These are phyloP conservation scores for Rhizopus microsporus DNA, from an alignment of 371 early-diverging fungal species.

Conservation along the genomic window DNA sequence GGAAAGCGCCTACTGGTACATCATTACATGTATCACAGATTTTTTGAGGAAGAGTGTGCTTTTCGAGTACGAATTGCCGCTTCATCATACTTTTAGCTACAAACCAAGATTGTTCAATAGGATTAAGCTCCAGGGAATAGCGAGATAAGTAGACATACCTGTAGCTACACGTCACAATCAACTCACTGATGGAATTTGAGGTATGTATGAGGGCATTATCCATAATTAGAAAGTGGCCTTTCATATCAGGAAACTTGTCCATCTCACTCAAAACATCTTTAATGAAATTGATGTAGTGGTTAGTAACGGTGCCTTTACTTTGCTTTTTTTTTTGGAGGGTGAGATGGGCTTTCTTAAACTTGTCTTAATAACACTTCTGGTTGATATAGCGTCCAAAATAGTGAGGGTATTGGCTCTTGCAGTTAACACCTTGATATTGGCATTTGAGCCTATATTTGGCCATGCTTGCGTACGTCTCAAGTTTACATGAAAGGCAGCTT, in stretches of 20 bases:
- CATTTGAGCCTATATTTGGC: neutral
- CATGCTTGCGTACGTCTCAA: constrained; percentile 15
- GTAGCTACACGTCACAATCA: constrained; percentile 1
- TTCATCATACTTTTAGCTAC: constrained; percentile 6
- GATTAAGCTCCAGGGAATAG: constrained; percentile 11
- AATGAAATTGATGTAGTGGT: constrained; percentile 3
- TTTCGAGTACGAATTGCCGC: constrained; percentile 10
- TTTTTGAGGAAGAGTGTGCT: constrained; percentile 8
- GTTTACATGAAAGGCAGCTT: constrained; percentile 9
- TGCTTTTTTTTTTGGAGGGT: constrained; percentile 11
- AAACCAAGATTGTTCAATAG: constrained; percentile 23
- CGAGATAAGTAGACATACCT: constrained; percentile 11
- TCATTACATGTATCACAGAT: constrained; percentile 4
- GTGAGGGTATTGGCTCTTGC: constrained; percentile 8
- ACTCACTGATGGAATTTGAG: constrained; percentile 1
- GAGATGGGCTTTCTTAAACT: constrained; percentile 11
- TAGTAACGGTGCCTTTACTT: constrained; percentile 4
- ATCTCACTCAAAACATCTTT: constrained; percentile 9
- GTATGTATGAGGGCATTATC: constrained; percentile 8
- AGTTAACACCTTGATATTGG: constrained; percentile 10
- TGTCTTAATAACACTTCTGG: constrained; percentile 5
- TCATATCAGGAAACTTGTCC: constrained; percentile 7
- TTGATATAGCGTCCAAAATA: constrained; percentile 10
- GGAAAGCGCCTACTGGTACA: neutral
- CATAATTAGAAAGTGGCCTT: constrained; percentile 9